These are phyloP conservation scores for Sisymbrium altissimum DNA, from an alignment of 345 rosid species.

Conservation along the genomic window DNA sequence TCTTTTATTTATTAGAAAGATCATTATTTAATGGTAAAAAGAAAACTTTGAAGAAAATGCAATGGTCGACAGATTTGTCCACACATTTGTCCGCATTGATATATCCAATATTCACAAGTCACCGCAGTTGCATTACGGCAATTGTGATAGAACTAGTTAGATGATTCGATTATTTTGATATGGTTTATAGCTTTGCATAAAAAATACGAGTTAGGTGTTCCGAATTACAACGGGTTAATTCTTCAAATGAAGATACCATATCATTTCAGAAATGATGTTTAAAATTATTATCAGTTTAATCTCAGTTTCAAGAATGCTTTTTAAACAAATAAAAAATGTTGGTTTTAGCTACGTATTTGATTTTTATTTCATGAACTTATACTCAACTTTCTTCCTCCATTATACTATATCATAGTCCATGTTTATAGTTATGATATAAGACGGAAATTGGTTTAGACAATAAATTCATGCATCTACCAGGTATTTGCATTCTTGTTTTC, in stretches of 20 bases:
- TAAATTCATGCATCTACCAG: no score
- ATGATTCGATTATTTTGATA: not conserved
- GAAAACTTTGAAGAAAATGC: constrained; percentile 4
- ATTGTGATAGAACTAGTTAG: not conserved
- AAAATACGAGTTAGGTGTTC: not conserved
- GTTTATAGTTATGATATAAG: no score
- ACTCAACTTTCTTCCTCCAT: no score
- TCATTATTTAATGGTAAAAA: not conserved
- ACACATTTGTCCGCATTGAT: not conserved
- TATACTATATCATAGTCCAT: no score
- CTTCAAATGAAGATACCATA: not conserved
- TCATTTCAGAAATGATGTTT: no score
- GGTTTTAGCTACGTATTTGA: no score
- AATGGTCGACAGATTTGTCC: constrained; percentile 13
- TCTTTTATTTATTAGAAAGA: not conserved
- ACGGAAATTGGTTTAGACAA: no score
- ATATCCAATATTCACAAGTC: not conserved
- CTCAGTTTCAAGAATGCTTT: no score
- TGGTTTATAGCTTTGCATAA: not conserved
- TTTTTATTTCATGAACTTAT: no score
- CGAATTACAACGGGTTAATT: not conserved
- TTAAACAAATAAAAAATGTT: no score
- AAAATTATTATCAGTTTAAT: no score
- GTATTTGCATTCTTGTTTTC: no score
- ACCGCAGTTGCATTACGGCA: not conserved